These are phyloP conservation scores for Scheffersomyces titani DNA, from an alignment of 1,139 yeast genomes.

Conservation along the genomic window DNA sequence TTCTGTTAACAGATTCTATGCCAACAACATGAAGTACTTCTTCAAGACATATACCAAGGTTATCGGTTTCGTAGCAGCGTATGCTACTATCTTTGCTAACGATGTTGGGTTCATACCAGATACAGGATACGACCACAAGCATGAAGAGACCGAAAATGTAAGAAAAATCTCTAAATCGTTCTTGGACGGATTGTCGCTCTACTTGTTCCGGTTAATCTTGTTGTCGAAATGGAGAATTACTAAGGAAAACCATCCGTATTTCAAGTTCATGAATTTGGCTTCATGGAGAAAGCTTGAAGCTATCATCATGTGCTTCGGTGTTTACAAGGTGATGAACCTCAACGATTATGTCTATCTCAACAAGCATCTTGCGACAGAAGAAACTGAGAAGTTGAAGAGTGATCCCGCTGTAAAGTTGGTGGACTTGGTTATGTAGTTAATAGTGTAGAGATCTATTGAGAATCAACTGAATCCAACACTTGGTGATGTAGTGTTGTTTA, in stretches of 20 bases:
- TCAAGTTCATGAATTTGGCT: constrained; percentile 22
- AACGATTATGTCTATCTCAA: constrained; percentile 30
- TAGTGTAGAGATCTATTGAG: not conserved
- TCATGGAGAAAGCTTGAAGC: constrained; percentile 42
- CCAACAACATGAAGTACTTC: constrained; percentile 23
- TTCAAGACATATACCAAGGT: constrained; percentile 37
- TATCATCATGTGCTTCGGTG: constrained; percentile 36
- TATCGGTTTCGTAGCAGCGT: constrained; percentile 39
- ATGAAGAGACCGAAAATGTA: constrained; percentile 15
- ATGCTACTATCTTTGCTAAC: constrained; percentile 29
- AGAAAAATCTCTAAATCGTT: constrained; percentile 28
- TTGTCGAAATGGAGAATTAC: constrained; percentile 46
- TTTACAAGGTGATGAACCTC: constrained; percentile 43
- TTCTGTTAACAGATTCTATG: constrained; percentile 12
- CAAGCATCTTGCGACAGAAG: constrained; percentile 3
- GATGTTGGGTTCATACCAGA: constrained; percentile 27
- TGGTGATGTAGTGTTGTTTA: not conserved
- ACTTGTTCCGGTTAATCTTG: constrained; percentile 36
- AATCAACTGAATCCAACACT: too few relatives aligned
- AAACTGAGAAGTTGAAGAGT: constrained; percentile 18
- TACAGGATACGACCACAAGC: constrained; percentile 19
- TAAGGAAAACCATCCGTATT: constrained; percentile 41
- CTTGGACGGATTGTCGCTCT: constrained; percentile 32
- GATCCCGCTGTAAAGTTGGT: constrained; percentile 20
- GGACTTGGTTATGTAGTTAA: constrained; percentile 21